phyloP scores from a whole-genome alignment of 2,329 filamentous ascomycete species.

The Trichoderma gracile region DNA sequence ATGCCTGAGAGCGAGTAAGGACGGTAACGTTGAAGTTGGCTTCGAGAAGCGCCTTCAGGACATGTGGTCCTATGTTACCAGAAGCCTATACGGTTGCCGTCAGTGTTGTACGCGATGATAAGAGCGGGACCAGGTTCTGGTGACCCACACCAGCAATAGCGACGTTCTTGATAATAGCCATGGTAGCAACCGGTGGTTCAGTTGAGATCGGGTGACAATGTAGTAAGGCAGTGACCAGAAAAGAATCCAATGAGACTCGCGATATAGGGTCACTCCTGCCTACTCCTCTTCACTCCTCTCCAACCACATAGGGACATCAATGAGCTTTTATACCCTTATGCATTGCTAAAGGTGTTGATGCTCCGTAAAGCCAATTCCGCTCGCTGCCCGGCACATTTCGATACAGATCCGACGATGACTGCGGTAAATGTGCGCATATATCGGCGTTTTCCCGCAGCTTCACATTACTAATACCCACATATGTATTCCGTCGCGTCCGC shows the following conservation, averaged over 20 bases:
- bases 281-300: too few species aligned
- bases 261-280: background rate
- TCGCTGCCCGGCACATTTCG: too few species aligned
- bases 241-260: background rate
- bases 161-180: background rate
- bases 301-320: too few species aligned
- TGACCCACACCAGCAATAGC: slow-evolving; percentile 1
- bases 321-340: too few species aligned
- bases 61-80: background rate
- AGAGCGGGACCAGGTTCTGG: too few species aligned
- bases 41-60: slow-evolving; percentile 1
- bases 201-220: background rate
- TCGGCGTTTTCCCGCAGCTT: background rate
- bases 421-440: slow-evolving; percentile 3
- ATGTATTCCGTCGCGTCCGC: background rate
- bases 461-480: background rate
- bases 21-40: slow-evolving; percentile 9
- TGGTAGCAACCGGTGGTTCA: background rate
- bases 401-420: background rate
- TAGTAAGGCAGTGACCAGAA: background rate
- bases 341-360: background rate
- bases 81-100: background rate
- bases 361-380: background rate
- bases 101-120: background rate
- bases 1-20: background rate